Evolutionary conservation across 345 rosid genomes (phyloP), one percentile per base, ranked within the genome.

Genomic region (Erucastrum elatum): DNA sequence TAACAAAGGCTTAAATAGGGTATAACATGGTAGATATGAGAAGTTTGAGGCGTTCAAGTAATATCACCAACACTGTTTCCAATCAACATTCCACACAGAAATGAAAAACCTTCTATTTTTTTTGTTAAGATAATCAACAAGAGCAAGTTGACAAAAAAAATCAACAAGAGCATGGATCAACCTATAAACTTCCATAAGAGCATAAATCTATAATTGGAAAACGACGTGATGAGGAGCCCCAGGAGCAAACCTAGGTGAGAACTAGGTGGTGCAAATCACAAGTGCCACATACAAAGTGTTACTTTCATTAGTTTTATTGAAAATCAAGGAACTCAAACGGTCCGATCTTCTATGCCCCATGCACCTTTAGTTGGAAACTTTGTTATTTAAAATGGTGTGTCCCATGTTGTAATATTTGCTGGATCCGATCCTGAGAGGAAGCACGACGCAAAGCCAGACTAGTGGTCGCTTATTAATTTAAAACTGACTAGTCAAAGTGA

Each of bases 361-460:
- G 53, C 53, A 44, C 15, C 15, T 44, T 44, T 44, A 15, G 15
- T 44, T 44, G 53, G 12, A 3, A 11, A 44, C 21, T 21, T 21
- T 21, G 21, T 21, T n/a, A 21, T 21, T 21, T 44, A 1, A 12
- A 11, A 44, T 12, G 13, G 53, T 44, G 5, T 44, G 53, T 12
- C 53, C 53, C 53, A 44, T 44, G 53, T 44, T 44, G 53, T 44
- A 44, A 3, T 11, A 44, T 44, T 44, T 44, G 53, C 53, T 44
- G 13, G 13, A 44, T 12, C 53, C 53, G 13, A 12, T 13, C 15
- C 53, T 12, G 15, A 44, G 70, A 60, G 67, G 68, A 49, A 60
- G 70, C 74, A 79, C 77, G 77, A 72, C 67, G 69, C 64, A 60
- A 66, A 8, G 6, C 60, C 68, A 78, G 67, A 72, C 10, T 12